Evolutionary conservation across 805 yeast genomes (phyloP), one percentile per base, ranked within the genome.

Genomic region (Pichia pseudocactophila): DNA sequence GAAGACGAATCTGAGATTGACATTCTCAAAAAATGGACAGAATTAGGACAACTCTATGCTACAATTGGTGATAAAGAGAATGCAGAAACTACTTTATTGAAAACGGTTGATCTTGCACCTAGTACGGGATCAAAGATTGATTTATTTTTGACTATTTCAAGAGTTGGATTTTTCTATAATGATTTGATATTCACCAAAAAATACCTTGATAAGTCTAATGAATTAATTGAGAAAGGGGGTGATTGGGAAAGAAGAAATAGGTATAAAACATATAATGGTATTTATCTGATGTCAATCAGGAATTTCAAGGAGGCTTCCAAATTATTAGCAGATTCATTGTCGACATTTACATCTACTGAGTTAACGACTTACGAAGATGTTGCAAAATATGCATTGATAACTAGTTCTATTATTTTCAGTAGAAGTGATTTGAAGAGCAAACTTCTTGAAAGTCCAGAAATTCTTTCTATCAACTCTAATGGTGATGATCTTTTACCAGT

Each of bases 241-340:
- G 98, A 92, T 62, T 92, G 98, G 98, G 98, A 92, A 66, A 84
- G 98, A 64, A 80, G 96, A 57, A 92, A 92, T 66, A 70, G 96
- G 52, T 87, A 76, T 70, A 92, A 92, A 68, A 85, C 97, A 6
- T 92, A 92, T 64, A 65, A 75, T 45, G 98, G 98, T 18, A 71
- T 92, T 38, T 85, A 86, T 59, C 67, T 76, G 30, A 66, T 92
- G 74, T 82, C 96, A 7, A 80, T 89, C 25, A 78, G 98, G 57
- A 79, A 86, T 54, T 92, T 92, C 56, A 69, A 68, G 33, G 94
- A 85, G 52, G 96, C 97, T 2, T 78, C 97, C 2, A 77, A 77
- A 41, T 68, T 90, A 48, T 72, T 92, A 54, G 85, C 86, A 50
- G 98, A 89, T 61, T 82, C 95, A 9, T 72, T 92, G 61, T 88